These are phyloP conservation scores for Saturnispora quitensis DNA, from an alignment of 805 yeast species.

Conservation along the genomic window DNA sequence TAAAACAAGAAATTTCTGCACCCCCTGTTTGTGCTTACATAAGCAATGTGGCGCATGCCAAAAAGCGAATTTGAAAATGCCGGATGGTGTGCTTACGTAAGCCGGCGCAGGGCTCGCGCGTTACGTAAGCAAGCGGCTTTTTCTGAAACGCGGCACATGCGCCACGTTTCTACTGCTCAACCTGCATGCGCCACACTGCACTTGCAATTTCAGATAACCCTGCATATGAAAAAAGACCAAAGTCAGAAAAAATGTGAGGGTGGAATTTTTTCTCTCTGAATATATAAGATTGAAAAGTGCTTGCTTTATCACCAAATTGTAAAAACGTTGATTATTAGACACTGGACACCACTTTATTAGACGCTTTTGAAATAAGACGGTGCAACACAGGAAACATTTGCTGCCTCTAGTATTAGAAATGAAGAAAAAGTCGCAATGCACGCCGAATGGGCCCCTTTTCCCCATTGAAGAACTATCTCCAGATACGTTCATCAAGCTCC, in stretches of 20 bases:
- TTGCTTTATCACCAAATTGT: too few species aligned
- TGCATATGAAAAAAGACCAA: background rate
- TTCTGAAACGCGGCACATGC: background rate
- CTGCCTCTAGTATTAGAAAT: background rate
- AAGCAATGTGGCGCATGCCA: background rate
- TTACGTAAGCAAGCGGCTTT: background rate
- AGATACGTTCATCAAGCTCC: constrained; percentile 39
- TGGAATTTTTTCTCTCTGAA: too few species aligned
- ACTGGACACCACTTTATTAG: background rate
- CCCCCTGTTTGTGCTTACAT: background rate
- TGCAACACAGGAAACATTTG: background rate
- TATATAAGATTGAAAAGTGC: too few species aligned
- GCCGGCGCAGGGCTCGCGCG: too few species aligned
- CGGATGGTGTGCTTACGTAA: too few species aligned
- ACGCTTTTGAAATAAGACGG: background rate
- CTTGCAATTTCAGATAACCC: too few species aligned
- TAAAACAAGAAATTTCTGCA: too few species aligned
- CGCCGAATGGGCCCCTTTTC: constrained; percentile 34
- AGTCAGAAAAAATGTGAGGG: background rate
- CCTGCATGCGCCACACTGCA: background rate
- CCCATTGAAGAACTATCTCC: constrained; percentile 33
- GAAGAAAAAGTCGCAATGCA: background rate
- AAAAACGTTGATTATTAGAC: background rate
- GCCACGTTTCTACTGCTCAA: background rate
- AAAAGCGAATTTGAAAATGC: too few species aligned